Conservation (phyloP, 1,284 basidiomycete genomes). For the Sporisorium exsertum region DNA sequence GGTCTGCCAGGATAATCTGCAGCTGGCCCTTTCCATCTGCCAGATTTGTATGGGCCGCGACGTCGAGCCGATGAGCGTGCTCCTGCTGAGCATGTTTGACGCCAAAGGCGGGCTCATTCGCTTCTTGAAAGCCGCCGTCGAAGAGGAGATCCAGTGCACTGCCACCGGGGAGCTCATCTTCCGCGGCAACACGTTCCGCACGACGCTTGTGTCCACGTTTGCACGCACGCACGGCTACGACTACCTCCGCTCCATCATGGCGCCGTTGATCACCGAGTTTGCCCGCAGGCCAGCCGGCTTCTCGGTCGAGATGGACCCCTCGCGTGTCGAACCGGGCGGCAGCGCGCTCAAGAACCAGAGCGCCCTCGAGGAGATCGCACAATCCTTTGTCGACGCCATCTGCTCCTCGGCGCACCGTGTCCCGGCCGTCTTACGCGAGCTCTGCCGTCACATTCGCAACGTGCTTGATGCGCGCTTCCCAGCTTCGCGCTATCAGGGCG, state of each 20-base stretch:
- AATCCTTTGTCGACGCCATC: conserved; percentile 64
- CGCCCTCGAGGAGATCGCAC: conserved; percentile 62
- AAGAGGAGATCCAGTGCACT: conserved; percentile 62
- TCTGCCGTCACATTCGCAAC: conserved; percentile 63
- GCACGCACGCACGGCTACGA: conserved; percentile 66
- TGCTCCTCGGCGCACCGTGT: conserved; percentile 63
- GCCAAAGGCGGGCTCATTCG: conserved; percentile 60
- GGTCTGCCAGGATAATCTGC: conserved; percentile 55
- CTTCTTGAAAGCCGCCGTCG: conserved; percentile 59
- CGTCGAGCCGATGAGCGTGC: conserved; percentile 52
- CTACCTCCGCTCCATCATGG: conserved; percentile 63
- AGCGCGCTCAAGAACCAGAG: conserved; percentile 57
- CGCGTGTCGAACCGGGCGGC: conserved; percentile 53
- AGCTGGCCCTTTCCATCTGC: conserved; percentile 61
- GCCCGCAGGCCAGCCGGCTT: conserved; percentile 58
- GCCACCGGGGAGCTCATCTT: conserved; percentile 65
- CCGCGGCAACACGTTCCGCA: conserved; percentile 65
- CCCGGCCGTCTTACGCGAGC: conserved; percentile 64
- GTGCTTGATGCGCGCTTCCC: conserved; percentile 63
- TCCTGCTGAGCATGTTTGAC: conserved; percentile 64
- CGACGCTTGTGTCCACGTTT: conserved; percentile 60
- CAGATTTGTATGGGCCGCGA: conserved; percentile 57
- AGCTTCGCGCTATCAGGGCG: conserved; percentile 62
- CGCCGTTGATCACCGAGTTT: conserved; percentile 62
- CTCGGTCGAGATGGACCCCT: conserved; percentile 65